Evolutionary conservation across 148 eudicot genomes (phyloP), one percentile per base, ranked within the genome.

Genomic region (Dianthus caryophyllus): DNA sequence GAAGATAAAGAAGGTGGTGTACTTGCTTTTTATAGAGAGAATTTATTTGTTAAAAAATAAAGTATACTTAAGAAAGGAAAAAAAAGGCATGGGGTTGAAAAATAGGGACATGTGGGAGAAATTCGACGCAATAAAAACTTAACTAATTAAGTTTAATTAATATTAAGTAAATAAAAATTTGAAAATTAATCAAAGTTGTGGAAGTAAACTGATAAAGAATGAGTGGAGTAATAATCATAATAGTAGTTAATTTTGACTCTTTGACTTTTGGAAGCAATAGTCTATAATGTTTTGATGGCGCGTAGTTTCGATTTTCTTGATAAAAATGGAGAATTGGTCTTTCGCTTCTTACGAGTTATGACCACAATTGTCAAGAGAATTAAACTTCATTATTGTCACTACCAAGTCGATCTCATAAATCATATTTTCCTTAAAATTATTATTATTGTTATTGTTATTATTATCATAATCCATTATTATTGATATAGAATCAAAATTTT

Each of bases 71-170:
- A n/a, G n/a, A n/a, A n/a, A n/a, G n/a, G n/a, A 9, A 6, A 24
- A 29, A 12, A 17, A 41, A 43, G 43, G 2, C 13, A 41, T 43
- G 65, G 46, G 38, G 59, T 54, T 76, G 76, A 74, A 80, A 78
- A 84, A 73, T 71, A 49, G 69, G 25, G 74, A 68, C 39, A 77
- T 84, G 80, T 87, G 87, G 66, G 72, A 72, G 81, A 79, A 69
- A 71, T 63, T 71, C 65, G 94, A 94, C 94, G 97, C 89, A 90
- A 90, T 79, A 39, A 71, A 64, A 66, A 77, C 60, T 66, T 61
- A 52, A 14, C 67, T 67, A 15, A 68, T 36, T 67, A 66, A n/a
- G 31, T 24, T 52, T 24, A 21, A 17, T 33, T 5, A 2, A 33
- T 2, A 29, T 58, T 30, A 39, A 61, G 20, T n/a, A 17, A 17